These are phyloP conservation scores for Plasmodium billcollinsi DNA, from an alignment of 169 alveolate species.

Conservation along the genomic window DNA sequence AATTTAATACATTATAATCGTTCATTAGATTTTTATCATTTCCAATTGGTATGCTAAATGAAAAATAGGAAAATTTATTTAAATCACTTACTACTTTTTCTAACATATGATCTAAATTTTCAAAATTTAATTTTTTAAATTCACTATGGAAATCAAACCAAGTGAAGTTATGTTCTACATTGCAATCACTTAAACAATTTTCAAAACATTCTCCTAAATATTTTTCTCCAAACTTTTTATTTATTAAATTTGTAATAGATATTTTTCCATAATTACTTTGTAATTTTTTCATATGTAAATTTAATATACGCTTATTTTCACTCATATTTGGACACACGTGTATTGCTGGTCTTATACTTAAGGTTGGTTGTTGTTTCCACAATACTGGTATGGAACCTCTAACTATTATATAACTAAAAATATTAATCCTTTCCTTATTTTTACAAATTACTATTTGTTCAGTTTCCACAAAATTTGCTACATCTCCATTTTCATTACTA, in stretches of 20 bases:
- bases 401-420: conserved; percentile 86
- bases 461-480: conserved; percentile 96
- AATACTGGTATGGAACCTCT: conserved; percentile 98
- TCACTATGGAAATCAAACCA: conserved; percentile 77
- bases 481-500: conserved; percentile 95
- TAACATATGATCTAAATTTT: conserved; percentile 21
- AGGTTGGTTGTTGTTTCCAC: conserved; percentile 92
- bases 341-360: conserved; percentile 61
- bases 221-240: conserved; percentile 63
- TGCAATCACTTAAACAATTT: conserved; percentile 40
- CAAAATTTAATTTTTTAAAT: conserved; percentile 50
- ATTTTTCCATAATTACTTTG: conserved; percentile 62
- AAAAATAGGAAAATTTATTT: conserved; percentile 52
- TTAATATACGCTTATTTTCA: conserved; percentile 48
- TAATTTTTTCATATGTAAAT: conserved; percentile 74
- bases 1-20: too few species aligned
- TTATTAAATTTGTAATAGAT: conserved; percentile 73
- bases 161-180: conserved; percentile 39
- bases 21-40: conserved; percentile 8
- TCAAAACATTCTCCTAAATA: conserved; percentile 70
- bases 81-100: conserved; percentile 48
- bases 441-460: conserved; percentile 91
- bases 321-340: conserved; percentile 27
- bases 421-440: conserved; percentile 75
- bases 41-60: conserved; percentile 35